Evolutionary conservation across 176 grass and related monocot genomes (phyloP), one percentile per base, ranked within the genome.

Genomic region (Phoenix roebelenii): DNA sequence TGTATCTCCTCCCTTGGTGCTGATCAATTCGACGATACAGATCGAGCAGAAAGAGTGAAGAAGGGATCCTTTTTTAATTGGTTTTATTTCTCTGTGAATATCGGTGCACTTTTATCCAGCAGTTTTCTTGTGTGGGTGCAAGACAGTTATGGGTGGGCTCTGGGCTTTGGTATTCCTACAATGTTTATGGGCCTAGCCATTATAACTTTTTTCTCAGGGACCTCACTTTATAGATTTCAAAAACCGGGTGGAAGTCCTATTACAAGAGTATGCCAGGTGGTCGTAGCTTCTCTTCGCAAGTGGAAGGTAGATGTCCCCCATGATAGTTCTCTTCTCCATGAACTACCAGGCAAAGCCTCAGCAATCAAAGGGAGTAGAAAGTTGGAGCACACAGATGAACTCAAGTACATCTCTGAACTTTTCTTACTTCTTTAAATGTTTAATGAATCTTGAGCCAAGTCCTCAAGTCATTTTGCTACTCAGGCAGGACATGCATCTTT

Each of bases 11-110:
- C 92, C 23, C 90, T 96, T 72, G 86, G 86, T 53, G 86, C 92
- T 15, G 92, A 89, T 68, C 90, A 86, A 72, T 95, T 95, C 76
- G 90, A 95, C 81, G 82, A 85, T 57, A 97, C 65, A 66, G 84
- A 91, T 58, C 77, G 75, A 72, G 49, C 48, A 66, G 92, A 97
- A 61, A 73, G 87, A 85, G 57, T 52, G 23, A 85, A 79, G 55
- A 90, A 91, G 54, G 80, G 81, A 20, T 97, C 87, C 60, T 96
- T 80, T 72, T 97, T 97, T 57, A 97, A 97, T 60, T 97, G 92
- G 92, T 91, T 91, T 49, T 91, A 90, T 70, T 88, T 97, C 65
- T 90, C 85, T 64, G 87, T 97, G 67, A 91, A 91, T 52, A 58
- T 90, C 0, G 87, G 84, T 29, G 17, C 87, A 50, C 66, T 97